Base-by-base conservation (phyloP, 139 green algal genomes). In the Picochlorum sp. region DNA sequence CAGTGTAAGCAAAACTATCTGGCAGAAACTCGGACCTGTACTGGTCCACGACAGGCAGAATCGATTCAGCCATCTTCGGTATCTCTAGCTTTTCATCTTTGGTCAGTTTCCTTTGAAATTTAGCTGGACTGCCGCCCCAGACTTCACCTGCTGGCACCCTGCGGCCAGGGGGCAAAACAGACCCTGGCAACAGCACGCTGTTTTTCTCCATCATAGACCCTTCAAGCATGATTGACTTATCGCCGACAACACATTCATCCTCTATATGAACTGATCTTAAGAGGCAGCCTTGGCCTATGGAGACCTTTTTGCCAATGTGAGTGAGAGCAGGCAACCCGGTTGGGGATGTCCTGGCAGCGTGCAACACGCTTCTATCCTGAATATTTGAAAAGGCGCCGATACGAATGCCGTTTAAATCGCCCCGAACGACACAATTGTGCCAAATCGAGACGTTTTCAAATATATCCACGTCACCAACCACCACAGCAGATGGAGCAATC, bases 381-480 rank as follows among this genome's bases (percentile, higher is more conserved):
- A 96, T 61, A 26, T 81, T 84, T 5, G 69, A 75, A 43, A 81
- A 80, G 37, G 73, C 61, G 13, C 79, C 81, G 3, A 96, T 68
- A 4, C 64, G 76, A 50, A 96, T 88, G 33, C 70, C 77, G 69
- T 94, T 95, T 14, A 96, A 64, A 69, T 96, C 88, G 5, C 85
- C 88, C 2, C 88, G 75, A 14, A 96, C 62, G 28, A 96, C 87
- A 7, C 67, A 76, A 10, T 85, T 81, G 61, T 89, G 84, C 79
- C 87, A 93, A 18, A 95, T 69, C 24, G 68, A 83, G 0, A 77
- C 83, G 83, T 94, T 74, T 57, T 93, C 83, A 50, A 77, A 86
- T 8, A 95, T 63, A 61, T 95, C 86, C 5, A 94, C 84, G 47
- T 95, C 86, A 12, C 86, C 86, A 44, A 85, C 68, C 5, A 94